A percentile compares a stretch with the other conserved stretches of the same genome.
Conservation (phyloP, 208 protist species). For the Paratrypanosoma confusum region DNA sequence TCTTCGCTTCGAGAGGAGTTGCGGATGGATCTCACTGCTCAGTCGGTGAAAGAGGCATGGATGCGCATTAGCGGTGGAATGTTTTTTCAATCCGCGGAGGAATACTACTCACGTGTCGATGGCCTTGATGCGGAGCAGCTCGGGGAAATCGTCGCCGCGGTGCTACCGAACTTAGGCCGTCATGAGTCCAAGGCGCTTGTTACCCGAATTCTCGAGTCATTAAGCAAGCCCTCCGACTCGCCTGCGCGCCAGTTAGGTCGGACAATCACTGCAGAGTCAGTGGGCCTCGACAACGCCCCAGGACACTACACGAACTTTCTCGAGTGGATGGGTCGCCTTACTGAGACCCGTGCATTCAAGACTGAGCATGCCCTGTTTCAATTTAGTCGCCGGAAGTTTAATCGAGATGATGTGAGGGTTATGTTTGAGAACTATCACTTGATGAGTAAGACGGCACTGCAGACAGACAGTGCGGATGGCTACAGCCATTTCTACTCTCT, state of each 20-base stretch:
- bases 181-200: constrained; percentile 72
- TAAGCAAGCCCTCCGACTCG: constrained; percentile 62
- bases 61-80: constrained; percentile 73
- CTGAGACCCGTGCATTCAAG: constrained; percentile 80
- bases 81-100: constrained; percentile 68
- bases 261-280: constrained; percentile 75
- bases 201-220: constrained; percentile 61
- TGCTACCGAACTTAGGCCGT: constrained; percentile 52
- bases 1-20: constrained; percentile 79
- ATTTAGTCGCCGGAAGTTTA: constrained; percentile 81
- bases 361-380: constrained; percentile 84
- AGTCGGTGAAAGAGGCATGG: constrained; percentile 84
- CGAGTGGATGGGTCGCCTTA: constrained; percentile 85
- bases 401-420: constrained; percentile 69
- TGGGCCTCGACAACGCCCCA: constrained; percentile 76
- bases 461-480: constrained; percentile 66
- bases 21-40: constrained; percentile 61
- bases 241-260: constrained; percentile 56
- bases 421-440: constrained; percentile 89
- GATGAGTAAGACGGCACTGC: constrained; percentile 70
- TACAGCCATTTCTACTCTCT: constrained; percentile 86
- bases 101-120: constrained; percentile 79
- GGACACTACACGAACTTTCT: constrained; percentile 88
- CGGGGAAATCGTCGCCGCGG: constrained; percentile 71
- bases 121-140: constrained; percentile 78